These are phyloP conservation scores for Blastomyces parvus DNA, from an alignment of 2,329 filamentous ascomycete genomes.

Conservation along the genomic window DNA sequence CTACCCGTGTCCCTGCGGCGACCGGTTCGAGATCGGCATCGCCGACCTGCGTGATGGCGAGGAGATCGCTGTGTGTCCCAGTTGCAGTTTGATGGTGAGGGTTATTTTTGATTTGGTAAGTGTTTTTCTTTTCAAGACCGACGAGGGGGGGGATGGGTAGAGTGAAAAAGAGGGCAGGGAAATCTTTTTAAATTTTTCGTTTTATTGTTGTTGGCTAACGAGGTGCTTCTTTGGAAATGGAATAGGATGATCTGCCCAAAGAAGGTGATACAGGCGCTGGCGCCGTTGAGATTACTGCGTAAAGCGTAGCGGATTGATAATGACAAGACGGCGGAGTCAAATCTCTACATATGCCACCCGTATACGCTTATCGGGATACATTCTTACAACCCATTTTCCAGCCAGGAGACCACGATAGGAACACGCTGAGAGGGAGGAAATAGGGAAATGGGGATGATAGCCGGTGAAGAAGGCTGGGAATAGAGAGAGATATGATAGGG, in stretches of 20 bases:
- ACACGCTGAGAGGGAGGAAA: neutral
- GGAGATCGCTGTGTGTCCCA: constrained; percentile 94
- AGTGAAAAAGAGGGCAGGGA: too few relatives aligned
- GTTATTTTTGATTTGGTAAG: constrained; percentile 83
- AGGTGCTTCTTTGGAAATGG: neutral
- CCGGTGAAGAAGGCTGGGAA: neutral
- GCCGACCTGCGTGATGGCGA: constrained; percentile 77
- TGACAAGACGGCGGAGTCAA: neutral
- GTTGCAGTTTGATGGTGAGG: constrained; percentile 91
- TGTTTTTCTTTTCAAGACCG: constrained; percentile 11
- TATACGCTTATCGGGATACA: neutral
- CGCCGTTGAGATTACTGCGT: constrained; percentile 28
- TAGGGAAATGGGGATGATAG: neutral
- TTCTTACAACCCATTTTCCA: neutral
- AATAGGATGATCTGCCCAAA: constrained; percentile 45
- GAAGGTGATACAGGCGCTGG: constrained; percentile 25
- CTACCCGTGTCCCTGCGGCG: constrained; percentile 94
- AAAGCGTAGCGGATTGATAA: constrained; percentile 20
- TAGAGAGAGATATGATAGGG: neutral
- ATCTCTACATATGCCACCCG: neutral
- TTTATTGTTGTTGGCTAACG: neutral
- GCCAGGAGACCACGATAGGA: neutral
- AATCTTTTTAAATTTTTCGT: neutral
- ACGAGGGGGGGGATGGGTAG: too few relatives aligned
- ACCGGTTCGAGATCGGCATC: constrained; percentile 85